Conservation (phyloP, 345 rosid species). For the Eutrema heterophyllum region DNA sequence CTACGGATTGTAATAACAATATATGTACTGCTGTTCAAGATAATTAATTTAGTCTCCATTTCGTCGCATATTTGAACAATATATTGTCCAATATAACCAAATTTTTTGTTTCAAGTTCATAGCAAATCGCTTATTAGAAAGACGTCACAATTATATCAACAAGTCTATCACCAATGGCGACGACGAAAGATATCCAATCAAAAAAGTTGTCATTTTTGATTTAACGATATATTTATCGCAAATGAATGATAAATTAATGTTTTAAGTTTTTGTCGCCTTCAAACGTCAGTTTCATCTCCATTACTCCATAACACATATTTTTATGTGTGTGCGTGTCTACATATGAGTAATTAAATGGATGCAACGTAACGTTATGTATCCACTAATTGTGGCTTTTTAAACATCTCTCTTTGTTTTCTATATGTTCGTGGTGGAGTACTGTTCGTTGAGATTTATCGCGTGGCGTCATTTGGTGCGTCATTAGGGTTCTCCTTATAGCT, state of each 20-base stretch:
- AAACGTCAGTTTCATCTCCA: neutral
- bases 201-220: neutral
- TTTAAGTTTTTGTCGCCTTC: neutral
- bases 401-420: neutral
- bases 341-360: constrained; percentile 15
- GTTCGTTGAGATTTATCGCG: constrained; percentile 15
- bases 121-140: neutral
- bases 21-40: neutral
- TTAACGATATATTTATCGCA: neutral
- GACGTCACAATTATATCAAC: neutral
- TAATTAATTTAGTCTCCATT: neutral
- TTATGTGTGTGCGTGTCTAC: neutral
- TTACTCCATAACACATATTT: neutral
- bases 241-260: neutral
- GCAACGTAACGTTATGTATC: neutral
- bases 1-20: neutral
- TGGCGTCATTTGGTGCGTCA: constrained; percentile 25
- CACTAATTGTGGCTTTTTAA: constrained; percentile 19
- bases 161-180: neutral
- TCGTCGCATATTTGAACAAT: no score
- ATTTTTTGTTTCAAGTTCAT: no score
- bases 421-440: constrained; percentile 24
- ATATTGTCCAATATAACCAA: no score
- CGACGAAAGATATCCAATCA: neutral
- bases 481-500: neutral